Evolutionary conservation across 1,139 yeast species (phyloP).

Genomic region (Geotrichum bryndzae): DNA sequence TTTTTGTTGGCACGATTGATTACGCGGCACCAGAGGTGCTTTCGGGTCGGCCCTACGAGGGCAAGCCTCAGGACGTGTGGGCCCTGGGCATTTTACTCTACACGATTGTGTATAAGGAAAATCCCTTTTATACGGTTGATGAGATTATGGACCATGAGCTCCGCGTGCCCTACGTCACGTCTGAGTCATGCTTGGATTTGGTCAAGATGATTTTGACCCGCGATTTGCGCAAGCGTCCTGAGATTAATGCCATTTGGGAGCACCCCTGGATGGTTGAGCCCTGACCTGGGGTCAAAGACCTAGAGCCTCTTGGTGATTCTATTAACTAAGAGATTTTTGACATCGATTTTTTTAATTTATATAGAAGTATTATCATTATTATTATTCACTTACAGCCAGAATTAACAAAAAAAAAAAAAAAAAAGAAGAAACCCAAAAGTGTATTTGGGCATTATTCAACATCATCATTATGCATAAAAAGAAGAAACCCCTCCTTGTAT

Average conservation of each 20-base stretch:
- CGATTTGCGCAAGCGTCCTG: slow-evolving; percentile 59
- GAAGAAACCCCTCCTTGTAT: no score
- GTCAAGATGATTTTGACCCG: slow-evolving; percentile 61
- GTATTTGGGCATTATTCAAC: neutral
- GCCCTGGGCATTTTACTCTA: slow-evolving; percentile 86
- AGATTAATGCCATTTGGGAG: slow-evolving; percentile 59
- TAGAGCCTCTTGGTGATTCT: neutral
- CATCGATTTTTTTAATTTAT: neutral
- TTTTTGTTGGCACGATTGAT: slow-evolving; percentile 93
- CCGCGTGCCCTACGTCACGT: slow-evolving; percentile 57
- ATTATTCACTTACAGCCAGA: neutral
- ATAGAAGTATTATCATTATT: neutral
- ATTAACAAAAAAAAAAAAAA: neutral
- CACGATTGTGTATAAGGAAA: slow-evolving; percentile 87
- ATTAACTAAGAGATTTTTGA: neutral
- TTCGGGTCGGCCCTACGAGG: slow-evolving; percentile 80
- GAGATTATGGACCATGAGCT: slow-evolving; percentile 89
- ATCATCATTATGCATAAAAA: no score
- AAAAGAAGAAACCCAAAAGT: neutral
- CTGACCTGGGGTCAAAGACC: neutral
- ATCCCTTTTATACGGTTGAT: slow-evolving; percentile 91
- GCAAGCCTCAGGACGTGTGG: slow-evolving; percentile 95
- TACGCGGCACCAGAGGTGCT: slow-evolving; percentile 96
- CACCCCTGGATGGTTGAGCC: slow-evolving; percentile 57
- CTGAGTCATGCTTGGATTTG: slow-evolving; percentile 50